Base-by-base conservation (phyloP, 441 rosid genomes). In the Biscutella laevigata region DNA sequence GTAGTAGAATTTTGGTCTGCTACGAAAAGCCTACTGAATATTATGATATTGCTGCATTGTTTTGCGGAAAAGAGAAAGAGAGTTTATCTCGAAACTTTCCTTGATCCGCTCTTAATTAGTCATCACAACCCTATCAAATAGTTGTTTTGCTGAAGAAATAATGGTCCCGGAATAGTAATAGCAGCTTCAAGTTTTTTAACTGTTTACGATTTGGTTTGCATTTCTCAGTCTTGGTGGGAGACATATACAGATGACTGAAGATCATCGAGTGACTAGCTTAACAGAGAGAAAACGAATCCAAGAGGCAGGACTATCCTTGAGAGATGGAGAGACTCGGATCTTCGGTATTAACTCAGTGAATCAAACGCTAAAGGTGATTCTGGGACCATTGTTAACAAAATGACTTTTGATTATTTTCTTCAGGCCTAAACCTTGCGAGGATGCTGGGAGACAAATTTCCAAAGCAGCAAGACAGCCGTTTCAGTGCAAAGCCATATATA, bases 401-500 rank as follows among this genome's bases (percentile, higher is more conserved):
- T 14, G 13, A 43, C 15, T 7, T n/a, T 7, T 56, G 48, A 57
- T 51, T 7, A 21, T 22, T 20, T 37, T 36, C 22, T 44, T 56
- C 75, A 92, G 99, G 99, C 49, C 57, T 94, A 74, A 88, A 82
- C 71, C 95, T 94, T 48, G 84, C 95, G 51, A 81, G 96, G 52
- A 82, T 88, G 96, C 97, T 94, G 48, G 99, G 99, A 52, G 99
- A 84, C 78, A 94, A 94, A 53, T 94, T 82, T 71, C 72, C 81
- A 70, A 94, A 94, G 73, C 82, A 84, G 72, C 95, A 86, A 72
- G 99, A 94, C 39, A 60, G 69, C 11, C 83, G 97, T 27, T 88
- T 88, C 64, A 82, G 88, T 53, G 74, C 96, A 10, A 95, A 84
- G 71, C 97, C 99, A 33, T 82, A 73, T 61, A 72, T 82, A 63